Evolutionary conservation across 2,329 filamentous ascomycete species (phyloP).

Genomic region (Aspergillus tubingensis): DNA sequence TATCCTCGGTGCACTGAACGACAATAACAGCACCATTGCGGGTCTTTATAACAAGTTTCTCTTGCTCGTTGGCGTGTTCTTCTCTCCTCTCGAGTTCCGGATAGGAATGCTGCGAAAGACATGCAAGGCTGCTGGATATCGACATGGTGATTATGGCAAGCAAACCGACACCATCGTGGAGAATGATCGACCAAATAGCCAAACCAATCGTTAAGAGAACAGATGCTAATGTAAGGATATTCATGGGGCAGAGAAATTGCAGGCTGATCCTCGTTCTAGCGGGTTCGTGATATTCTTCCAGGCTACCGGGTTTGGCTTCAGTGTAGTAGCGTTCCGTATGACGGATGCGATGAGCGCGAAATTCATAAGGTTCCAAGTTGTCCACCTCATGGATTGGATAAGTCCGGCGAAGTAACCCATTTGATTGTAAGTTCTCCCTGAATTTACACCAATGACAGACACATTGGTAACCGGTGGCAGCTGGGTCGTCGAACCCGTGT

Average conservation of each 20-base stretch:
- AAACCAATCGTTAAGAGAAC: neutral
- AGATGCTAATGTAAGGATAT: neutral
- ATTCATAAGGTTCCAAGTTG: neutral
- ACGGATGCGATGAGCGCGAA: neutral
- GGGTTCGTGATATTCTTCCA: too few species aligned
- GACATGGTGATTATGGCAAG: neutral
- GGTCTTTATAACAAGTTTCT: neutral
- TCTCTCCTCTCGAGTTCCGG: neutral
- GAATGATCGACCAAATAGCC: neutral
- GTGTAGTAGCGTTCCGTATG: neutral
- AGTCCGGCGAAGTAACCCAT: neutral
- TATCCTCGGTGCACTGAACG: neutral
- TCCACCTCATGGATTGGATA: neutral
- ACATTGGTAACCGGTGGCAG: neutral
- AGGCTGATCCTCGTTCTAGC: neutral
- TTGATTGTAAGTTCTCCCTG: neutral
- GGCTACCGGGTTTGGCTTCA: neutral
- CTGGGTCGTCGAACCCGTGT: neutral
- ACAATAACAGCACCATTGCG: neutral
- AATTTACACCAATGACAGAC: neutral
- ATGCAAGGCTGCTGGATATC: neutral
- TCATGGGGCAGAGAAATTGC: neutral
- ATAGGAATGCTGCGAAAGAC: neutral
- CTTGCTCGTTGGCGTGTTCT: too few species aligned
- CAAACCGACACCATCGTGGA: neutral